These are phyloP conservation scores for Boletales sp. DNA, from an alignment of 768 basidiomycete species.

Conservation along the genomic window DNA sequence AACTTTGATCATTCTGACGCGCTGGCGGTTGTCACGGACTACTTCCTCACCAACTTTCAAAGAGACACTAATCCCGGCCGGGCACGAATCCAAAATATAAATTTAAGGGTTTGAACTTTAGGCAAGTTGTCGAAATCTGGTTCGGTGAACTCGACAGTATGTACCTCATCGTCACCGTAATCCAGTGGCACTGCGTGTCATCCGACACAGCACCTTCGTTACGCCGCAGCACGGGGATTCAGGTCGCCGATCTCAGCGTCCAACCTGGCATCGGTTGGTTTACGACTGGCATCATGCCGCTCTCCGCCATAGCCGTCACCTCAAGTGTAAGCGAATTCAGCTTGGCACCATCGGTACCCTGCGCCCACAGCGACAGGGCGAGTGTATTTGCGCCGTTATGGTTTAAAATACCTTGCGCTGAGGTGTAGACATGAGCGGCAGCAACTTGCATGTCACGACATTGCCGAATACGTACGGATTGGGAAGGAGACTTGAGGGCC, in stretches of 20 bases:
- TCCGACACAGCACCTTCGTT: too few species aligned
- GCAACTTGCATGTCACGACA: neutral
- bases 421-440: constrained; percentile 6
- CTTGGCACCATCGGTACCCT: constrained; percentile 37
- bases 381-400: constrained; percentile 47
- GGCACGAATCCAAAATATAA: too few species aligned
- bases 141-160: too few species aligned
- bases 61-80: too few species aligned
- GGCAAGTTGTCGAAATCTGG: too few species aligned
- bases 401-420: constrained; percentile 50
- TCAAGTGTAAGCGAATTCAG: constrained; percentile 37
- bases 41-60: too few species aligned
- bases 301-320: constrained; percentile 31
- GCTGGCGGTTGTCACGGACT: too few species aligned
- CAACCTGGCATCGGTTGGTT: constrained; percentile 28
- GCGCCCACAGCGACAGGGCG: constrained; percentile 47
- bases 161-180: too few species aligned
- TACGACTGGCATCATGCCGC: constrained; percentile 19
- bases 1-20: too few species aligned
- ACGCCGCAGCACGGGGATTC: neutral
- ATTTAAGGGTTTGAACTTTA: too few species aligned
- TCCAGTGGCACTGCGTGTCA: too few species aligned
- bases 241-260: constrained; percentile 17
- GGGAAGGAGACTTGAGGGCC: constrained; percentile 25
- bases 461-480: constrained; percentile 15